phyloP scores from a whole-genome alignment of 495 filamentous ascomycete genomes.

The Podospora didyma region DNA sequence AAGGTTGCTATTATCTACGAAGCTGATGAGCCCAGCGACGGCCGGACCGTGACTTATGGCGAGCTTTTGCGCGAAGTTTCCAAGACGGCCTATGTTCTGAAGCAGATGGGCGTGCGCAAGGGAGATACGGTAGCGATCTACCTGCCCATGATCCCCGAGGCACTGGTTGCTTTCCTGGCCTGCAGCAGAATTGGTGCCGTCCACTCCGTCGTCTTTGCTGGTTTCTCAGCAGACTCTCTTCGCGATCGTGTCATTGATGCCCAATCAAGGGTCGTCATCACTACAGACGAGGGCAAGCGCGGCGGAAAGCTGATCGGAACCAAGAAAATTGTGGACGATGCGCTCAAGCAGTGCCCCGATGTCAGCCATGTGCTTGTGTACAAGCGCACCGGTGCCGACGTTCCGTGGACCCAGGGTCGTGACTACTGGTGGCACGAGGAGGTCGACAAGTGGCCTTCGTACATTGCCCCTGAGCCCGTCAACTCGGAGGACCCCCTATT shows the following conservation, averaged over 20 bases:
- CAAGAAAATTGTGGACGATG: constrained; percentile 99
- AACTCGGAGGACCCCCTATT: constrained; percentile 95
- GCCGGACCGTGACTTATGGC: constrained; percentile 85
- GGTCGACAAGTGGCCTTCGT: constrained; percentile 88
- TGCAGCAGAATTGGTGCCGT: constrained; percentile 90
- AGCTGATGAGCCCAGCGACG: constrained; percentile 84
- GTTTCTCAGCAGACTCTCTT: constrained; percentile 95
- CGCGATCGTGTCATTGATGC: constrained; percentile 94
- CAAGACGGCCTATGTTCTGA: constrained; percentile 77
- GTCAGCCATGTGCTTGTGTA: constrained; percentile 82
- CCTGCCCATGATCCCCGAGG: constrained; percentile 98
- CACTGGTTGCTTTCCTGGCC: constrained; percentile 84
- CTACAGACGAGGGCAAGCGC: constrained; percentile 94
- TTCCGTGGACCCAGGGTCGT: constrained; percentile 83
- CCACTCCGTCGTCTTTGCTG: constrained; percentile 98
- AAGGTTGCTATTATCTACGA: constrained; percentile 97
- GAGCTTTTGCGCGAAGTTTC: constrained; percentile 94
- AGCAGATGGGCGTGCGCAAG: constrained; percentile 93
- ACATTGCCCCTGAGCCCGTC: constrained; percentile 82
- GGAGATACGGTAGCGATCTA: constrained; percentile 97
- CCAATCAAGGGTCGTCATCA: constrained; percentile 87
- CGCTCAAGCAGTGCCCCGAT: constrained; percentile 93
- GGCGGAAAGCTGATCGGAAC: constrained; percentile 97
- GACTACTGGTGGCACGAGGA: constrained; percentile 99
- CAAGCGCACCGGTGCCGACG: constrained; percentile 91